Evolutionary conservation across 345 rosid species (phyloP), one percentile per base, ranked within the genome.

Genomic region (Eucalyptus virginea): DNA sequence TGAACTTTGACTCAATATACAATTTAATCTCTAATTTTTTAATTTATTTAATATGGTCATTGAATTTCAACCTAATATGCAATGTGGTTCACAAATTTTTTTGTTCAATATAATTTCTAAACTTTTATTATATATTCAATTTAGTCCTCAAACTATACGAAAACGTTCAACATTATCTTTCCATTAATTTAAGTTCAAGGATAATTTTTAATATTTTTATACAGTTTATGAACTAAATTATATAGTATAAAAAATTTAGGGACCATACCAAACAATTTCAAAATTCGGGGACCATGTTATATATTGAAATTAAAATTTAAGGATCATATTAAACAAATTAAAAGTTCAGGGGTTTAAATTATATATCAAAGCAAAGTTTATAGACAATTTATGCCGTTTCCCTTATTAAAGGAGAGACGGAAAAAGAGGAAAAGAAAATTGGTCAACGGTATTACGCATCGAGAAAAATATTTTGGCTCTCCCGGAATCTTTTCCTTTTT

Each of bases 61-160:
- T 1, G n/a, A 5, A 58, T 11, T 24, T 56, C 12, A 11, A 26
- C 6, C 1, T 26, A 56, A 56, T 24, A 5, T 26, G 15, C 6
- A 58, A 58, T 2, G 3, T 5, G 14, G 3, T 2, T 19, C 14
- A 0, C 12, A 26, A 56, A 1, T 2, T 58, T 10, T 56, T 58
- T 58, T 24, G 0, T 58, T 58, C 1, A 1, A 56, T 58, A 11
- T 24, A 1, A 3, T 58, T 2, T 26, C 6, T 58, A 11, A 26
- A 58, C 1, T 58, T 2, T 58, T 58, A 2, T 26, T 58, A 58
- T 11, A 58, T 58, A 58, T 58, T 58, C 65, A 11, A 58, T 58
- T 58, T 26, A 58, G 6, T 24, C 0, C 0, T 5, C 3, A 0
- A 56, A 56, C 1, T 10, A 56, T 51, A 17, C 4, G 2, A 51